phyloP scores from a whole-genome alignment of 306 rosid species.

The Cicer arietinum region DNA sequence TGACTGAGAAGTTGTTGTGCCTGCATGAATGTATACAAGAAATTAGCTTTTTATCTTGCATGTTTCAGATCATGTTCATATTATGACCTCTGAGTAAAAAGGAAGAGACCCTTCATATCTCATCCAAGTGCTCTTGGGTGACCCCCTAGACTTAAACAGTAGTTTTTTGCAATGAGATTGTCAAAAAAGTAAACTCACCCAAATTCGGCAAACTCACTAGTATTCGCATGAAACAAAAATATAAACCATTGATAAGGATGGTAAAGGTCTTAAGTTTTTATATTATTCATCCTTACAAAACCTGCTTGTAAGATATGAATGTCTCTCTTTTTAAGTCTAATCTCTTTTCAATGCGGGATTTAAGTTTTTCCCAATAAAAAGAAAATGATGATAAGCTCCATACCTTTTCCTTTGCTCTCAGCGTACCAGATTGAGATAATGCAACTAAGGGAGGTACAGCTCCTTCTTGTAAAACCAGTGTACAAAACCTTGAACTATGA shows the following conservation, averaged over 20 bases:
- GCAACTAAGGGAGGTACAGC: constrained; percentile 97
- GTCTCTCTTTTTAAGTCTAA: too few species aligned
- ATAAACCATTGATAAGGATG: too few species aligned
- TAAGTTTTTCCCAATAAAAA: not conserved
- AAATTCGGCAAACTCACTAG: constrained; percentile 32
- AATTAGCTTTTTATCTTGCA: constrained; percentile 11
- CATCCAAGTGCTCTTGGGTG: too few species aligned
- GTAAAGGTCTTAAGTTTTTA: too few species aligned
- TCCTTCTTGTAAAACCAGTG: constrained; percentile 95
- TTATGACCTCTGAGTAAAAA: too few species aligned
- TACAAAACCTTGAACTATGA: constrained; percentile 84
- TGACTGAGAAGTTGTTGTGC: constrained; percentile 95
- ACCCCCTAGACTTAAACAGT: not conserved
- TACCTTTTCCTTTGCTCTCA: constrained; percentile 98
- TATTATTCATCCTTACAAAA: too few species aligned
- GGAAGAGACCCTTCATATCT: too few species aligned
- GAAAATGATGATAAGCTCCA: constrained; percentile 13
- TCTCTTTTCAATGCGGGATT: too few species aligned
- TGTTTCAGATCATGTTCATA: constrained; percentile 27
- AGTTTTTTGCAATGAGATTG: not conserved
- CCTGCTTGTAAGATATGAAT: too few species aligned
- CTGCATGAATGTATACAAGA: constrained; percentile 55
- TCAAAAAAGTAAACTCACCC: not conserved
- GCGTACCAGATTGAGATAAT: constrained; percentile 86
- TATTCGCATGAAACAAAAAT: not conserved